Conservation (phyloP, 108 stramenopile species). For the Hondaea fermentalgiana region DNA sequence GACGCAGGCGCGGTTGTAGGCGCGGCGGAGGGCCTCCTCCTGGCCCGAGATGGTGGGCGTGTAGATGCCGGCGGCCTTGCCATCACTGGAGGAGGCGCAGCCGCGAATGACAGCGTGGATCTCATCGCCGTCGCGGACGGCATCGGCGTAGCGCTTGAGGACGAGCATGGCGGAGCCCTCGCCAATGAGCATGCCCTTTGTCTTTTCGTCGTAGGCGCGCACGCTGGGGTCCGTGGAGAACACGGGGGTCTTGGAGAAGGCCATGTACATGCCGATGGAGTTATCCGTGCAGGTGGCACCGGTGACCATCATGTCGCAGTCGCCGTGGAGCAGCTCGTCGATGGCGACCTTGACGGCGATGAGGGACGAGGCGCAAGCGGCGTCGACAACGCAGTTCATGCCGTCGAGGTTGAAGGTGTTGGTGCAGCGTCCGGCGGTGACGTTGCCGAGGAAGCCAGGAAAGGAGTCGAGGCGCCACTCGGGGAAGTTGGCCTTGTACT, state of each 20-base stretch:
- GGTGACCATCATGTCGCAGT: not conserved
- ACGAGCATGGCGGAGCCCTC: not conserved
- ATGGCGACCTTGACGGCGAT: not conserved
- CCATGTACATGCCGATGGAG: constrained; percentile 5
- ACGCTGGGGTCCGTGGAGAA: not conserved
- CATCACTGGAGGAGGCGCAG: not conserved
- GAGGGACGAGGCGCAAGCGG: not conserved
- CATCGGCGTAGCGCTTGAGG: not conserved
- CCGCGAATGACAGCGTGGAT: not conserved
- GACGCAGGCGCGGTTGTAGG: not conserved
- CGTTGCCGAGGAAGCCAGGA: not conserved
- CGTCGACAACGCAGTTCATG: not conserved
- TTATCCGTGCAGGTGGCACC: not conserved
- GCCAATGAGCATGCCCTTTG: not conserved
- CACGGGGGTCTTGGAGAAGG: not conserved
- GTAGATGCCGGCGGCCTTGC: not conserved
- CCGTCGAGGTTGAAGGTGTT: not conserved
- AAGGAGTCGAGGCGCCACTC: constrained; percentile 4
- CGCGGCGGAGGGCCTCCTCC: not conserved
- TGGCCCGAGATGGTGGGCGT: constrained; percentile 4
- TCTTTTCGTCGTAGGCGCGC: not conserved
- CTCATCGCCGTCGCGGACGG: not conserved
- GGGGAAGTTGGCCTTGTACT: constrained; percentile 5
- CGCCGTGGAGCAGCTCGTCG: not conserved
- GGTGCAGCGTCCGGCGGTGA: not conserved